These are phyloP conservation scores for Macrocybe gigantea DNA, from an alignment of 768 basidiomycete species.

Conservation along the genomic window DNA sequence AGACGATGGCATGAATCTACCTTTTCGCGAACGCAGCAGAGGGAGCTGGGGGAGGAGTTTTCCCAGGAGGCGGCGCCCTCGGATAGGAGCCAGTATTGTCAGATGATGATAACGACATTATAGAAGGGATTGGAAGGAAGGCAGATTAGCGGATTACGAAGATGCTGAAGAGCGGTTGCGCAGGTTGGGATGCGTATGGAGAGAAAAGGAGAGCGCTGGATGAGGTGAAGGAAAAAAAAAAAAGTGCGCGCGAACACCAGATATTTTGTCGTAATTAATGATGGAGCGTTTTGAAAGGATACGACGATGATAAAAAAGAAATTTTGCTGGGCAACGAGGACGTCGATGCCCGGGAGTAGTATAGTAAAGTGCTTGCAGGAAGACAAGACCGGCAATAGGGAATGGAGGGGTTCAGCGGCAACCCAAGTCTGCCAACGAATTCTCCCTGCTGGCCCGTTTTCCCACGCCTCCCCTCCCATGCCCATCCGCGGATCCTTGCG, in stretches of 20 bases:
- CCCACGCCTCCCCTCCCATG: slow-evolving; percentile 28
- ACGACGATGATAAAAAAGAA: slow-evolving; percentile 14
- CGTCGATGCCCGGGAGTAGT: slow-evolving; percentile 47
- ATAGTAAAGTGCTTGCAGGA: slow-evolving; percentile 45
- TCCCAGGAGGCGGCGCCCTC: slow-evolving; percentile 73
- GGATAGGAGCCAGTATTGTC: slow-evolving; percentile 80
- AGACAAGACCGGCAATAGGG: slow-evolving; percentile 51
- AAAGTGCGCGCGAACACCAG: slow-evolving; percentile 5
- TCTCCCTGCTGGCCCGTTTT: slow-evolving; percentile 26
- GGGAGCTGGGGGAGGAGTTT: slow-evolving; percentile 86
- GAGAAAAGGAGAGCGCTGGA: slow-evolving; percentile 19
- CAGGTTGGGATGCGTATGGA: slow-evolving; percentile 20
- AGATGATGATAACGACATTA: slow-evolving; percentile 89
- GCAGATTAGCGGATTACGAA: slow-evolving; percentile 81
- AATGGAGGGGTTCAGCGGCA: slow-evolving; percentile 35
- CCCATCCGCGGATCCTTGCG: slow-evolving; percentile 20
- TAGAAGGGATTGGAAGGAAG: slow-evolving; percentile 50
- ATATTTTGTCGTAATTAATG: slow-evolving; percentile 13
- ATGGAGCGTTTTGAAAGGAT: slow-evolving; percentile 14
- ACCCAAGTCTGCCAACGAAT: slow-evolving; percentile 17
- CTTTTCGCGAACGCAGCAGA: slow-evolving; percentile 88
- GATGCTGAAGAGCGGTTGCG: slow-evolving; percentile 26
- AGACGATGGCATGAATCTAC: slow-evolving; percentile 30
- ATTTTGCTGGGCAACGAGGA: slow-evolving; percentile 23
- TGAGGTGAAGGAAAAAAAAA: slow-evolving; percentile 22